Percentiles rank a stretch among this genome's conserved stretches.
Conservation (phyloP, 495 filamentous ascomycete genomes). For the Bacidia rubella region DNA sequence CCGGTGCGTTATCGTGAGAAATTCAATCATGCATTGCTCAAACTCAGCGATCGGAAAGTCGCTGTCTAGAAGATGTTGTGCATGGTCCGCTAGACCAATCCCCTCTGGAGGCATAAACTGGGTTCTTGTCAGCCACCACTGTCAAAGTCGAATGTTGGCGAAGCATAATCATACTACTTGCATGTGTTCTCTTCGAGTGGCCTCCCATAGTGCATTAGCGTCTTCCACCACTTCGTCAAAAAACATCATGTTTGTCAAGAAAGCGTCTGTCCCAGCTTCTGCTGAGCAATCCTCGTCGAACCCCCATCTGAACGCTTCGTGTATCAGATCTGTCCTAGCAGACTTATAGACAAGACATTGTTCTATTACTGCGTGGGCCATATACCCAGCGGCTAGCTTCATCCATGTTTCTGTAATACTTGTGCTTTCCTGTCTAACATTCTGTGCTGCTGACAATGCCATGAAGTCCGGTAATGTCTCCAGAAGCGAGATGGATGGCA, state of each 20-base stretch:
- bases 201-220: constrained; percentile 10
- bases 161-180: constrained; percentile 5
- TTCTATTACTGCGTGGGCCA: constrained; percentile 38
- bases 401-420: constrained; percentile 26
- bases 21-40: constrained; percentile 18
- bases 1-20: constrained; percentile 26
- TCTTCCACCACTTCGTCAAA: constrained; percentile 9
- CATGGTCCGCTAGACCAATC: constrained; percentile 5
- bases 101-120: constrained; percentile 14
- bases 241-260: constrained; percentile 19
- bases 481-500: constrained; percentile 20
- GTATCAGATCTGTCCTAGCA: constrained; percentile 16
- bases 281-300: constrained; percentile 12
- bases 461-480: constrained; percentile 36
- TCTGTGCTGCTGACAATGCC: constrained; percentile 29
- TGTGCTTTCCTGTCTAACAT: constrained; percentile 2
- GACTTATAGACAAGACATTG: constrained; percentile 27
- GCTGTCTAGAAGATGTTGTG: not conserved
- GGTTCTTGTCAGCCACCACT: too few relatives aligned
- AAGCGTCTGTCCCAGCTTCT: constrained; percentile 16
- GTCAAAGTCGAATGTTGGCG: too few relatives aligned
- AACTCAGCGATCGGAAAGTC: constrained; percentile 16
- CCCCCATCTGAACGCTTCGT: constrained; percentile 24
- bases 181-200: constrained; percentile 14
- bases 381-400: constrained; percentile 32